Evolutionary conservation across 441 rosid genomes (phyloP), one percentile per base, ranked within the genome.

Genomic region (Bocquillonia castaneifolia): DNA sequence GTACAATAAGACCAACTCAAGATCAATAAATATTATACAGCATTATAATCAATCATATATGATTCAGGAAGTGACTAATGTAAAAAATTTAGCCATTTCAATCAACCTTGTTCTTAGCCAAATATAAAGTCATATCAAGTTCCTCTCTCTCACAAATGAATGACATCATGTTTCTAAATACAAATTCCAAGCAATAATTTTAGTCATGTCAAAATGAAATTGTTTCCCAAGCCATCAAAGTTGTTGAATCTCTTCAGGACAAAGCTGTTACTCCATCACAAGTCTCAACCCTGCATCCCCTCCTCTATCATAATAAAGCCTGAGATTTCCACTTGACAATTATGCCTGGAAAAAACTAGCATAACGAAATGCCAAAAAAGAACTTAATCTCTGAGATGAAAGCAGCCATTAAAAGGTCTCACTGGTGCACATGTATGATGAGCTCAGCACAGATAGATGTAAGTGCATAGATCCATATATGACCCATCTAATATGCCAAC

Each of bases 81-180:
- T 39, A n/a, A 61, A 36, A n/a, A 60, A 17, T 42, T 64, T 69
- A 45, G 28, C 7, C 25, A 36, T 28, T 28, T 28, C 71, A 59
- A 23, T 45, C n/a, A 64, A 51, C 59, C 67, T 40, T 9, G 14
- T 20, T 23, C 28, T 20, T 34, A 61, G 26, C 51, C 65, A 42
- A 61, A 61, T 61, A 42, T 3, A 26, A 40, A 60, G 14, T 59
- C 9, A 22, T 9, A 23, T 23, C 8, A 59, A 5, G 48, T 1
- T 14, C 36, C 48, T 12, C 31, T 37, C 48, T 23, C 63, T 0
- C 28, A 13, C 8, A 58, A 3, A 29, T 3, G 2, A 17, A 58
- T 6, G 40, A 9, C 15, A 29, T n/a, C 29, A 63, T 25, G 36
- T 29, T 25, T 32, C 56, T 6, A 44, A 14, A 63, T 18, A 63